phyloP scores from a whole-genome alignment of 2,329 filamentous ascomycete species.

The Torrubiella hemipterigena region DNA sequence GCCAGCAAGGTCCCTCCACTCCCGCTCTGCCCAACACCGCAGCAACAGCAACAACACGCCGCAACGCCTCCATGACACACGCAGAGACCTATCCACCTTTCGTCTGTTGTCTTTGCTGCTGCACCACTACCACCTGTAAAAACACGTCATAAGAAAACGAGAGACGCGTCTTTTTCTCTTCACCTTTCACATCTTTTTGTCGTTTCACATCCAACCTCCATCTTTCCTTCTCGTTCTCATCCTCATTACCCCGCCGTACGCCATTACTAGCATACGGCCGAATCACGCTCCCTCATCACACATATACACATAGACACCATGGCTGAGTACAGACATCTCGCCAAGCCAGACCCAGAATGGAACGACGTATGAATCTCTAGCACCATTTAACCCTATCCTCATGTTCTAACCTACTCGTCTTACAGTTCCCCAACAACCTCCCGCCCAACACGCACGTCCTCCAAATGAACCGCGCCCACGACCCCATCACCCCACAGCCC shows the following conservation, averaged over 20 bases:
- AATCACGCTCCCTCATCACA: slow-evolving; percentile 2
- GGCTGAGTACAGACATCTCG: slow-evolving; percentile 8
- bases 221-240: too few relatives aligned
- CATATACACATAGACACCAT: neutral
- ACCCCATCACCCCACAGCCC: slow-evolving; percentile 11
- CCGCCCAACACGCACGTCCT: slow-evolving; percentile 6
- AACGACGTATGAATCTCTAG: slow-evolving; percentile 5
- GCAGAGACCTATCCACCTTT: too few relatives aligned
- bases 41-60: too few relatives aligned
- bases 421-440: slow-evolving; percentile 15
- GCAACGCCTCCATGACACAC: too few relatives aligned
- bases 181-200: too few relatives aligned
- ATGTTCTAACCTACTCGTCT: slow-evolving; percentile 4
- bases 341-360: slow-evolving; percentile 7
- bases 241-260: too few relatives aligned
- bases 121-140: too few relatives aligned
- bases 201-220: too few relatives aligned
- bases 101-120: slow-evolving; percentile 17
- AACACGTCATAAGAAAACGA: too few relatives aligned
- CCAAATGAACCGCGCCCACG: slow-evolving; percentile 10
- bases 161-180: too few relatives aligned
- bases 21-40: too few relatives aligned
- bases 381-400: slow-evolving; percentile 1
- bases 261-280: slow-evolving; percentile 48
- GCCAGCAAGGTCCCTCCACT: too few relatives aligned